Evolutionary conservation across 805 yeast genomes (phyloP), one percentile per base, ranked within the genome.

Genomic region (Deakozyma indianensis): DNA sequence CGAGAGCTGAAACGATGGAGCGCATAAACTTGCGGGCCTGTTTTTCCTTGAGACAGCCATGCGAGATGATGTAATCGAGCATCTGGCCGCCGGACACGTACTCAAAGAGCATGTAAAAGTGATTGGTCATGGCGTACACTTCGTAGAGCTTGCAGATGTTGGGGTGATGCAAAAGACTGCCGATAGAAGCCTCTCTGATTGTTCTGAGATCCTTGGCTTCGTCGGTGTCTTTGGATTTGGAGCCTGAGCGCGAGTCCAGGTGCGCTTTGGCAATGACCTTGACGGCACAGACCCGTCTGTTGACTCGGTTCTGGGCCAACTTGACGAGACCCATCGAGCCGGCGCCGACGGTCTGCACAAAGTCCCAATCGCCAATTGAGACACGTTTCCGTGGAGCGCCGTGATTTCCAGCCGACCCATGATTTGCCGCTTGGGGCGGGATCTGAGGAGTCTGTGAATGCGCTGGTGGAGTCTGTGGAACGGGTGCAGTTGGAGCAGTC

Each of bases 301-400:
- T 85, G 28, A 77, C 63, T 52, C 83, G 75, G 65, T 88, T 95
- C 56, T 77, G 80, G 1, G 97, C 97, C 35, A 92, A 69, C 65
- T 92, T 92, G 43, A 92, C 99, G 62, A 90, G 94, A 48, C 99
- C 99, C 98, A 92, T 92, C 0, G 96, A 86, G 2, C 99, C 98
- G 1, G 97, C 95, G 40, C 99, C 99, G 41, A 92, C 83, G 2
- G 96, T 87, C 63, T 86, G 86, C 47, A 84, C 73, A 55, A 90
- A 88, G 54, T 85, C 94, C 98, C 98, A 90, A 52, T 92, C 96
- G 14, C 97, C 98, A 45, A 90, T 81, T 3, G 95, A 74, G 48
- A 81, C 82, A 51, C 97, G 76, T 60, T 87, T 64, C 41, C 28
- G 28, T 25, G 28, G 28, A 25, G 28, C 14, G 28, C 28, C 14